Percentiles rank a stretch among this genome's conserved stretches.
These are phyloP conservation scores for Cystofilobasidium macerans DNA, from an alignment of 768 basidiomycete genomes.

Conservation along the genomic window DNA sequence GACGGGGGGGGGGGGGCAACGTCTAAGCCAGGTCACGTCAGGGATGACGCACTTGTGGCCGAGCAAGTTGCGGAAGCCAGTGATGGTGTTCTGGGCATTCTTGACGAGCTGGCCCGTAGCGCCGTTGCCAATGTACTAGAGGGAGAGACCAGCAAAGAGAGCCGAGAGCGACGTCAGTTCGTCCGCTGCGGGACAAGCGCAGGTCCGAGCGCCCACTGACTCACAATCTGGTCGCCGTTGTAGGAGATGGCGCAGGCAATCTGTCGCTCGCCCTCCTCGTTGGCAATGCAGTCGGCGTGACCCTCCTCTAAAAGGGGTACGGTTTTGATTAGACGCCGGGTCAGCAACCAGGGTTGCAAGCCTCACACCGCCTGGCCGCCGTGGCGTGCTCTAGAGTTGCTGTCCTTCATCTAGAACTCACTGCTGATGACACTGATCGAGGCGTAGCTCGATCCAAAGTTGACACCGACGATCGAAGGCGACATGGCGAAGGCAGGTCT, in stretches of 20 bases:
- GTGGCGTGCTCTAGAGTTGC: too few species aligned
- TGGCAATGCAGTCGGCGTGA: slow-evolving; percentile 86
- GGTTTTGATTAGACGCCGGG: not conserved
- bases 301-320: slow-evolving; percentile 53
- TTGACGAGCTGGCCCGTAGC: slow-evolving; percentile 90
- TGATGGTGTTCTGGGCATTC: slow-evolving; percentile 85
- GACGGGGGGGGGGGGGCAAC: too few species aligned
- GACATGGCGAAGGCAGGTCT: too few species aligned
- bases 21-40: not conserved
- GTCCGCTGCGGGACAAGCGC: not conserved
- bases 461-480: slow-evolving; percentile 60
- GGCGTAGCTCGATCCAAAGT: slow-evolving; percentile 89
- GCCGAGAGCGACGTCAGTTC: not conserved
- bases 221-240: slow-evolving; percentile 76
- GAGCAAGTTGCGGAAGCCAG: slow-evolving; percentile 83
- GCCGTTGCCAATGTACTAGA: slow-evolving; percentile 87
- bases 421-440: slow-evolving; percentile 88
- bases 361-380: not conserved
- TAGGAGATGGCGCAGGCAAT: slow-evolving; percentile 90
- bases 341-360: not conserved
- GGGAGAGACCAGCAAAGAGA: not conserved
- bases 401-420: slow-evolving; percentile 1
- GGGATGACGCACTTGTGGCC: slow-evolving; percentile 65
- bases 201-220: slow-evolving; percentile 34
- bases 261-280: slow-evolving; percentile 96